phyloP scores from a whole-genome alignment of 306 rosid species.

The Medicago truncatula region DNA sequence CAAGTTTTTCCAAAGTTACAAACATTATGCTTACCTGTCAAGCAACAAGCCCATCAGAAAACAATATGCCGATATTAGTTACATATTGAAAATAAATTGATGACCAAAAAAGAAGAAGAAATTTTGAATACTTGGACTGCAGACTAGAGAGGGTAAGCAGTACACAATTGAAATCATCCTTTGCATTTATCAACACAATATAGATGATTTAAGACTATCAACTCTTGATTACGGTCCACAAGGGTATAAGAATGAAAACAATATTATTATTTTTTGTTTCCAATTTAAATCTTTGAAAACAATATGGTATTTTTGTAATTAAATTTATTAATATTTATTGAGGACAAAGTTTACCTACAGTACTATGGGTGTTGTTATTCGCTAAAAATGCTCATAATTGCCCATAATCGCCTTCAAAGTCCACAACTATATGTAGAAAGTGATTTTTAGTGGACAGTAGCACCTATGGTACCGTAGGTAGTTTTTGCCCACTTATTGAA shows the following conservation, averaged over 20 bases:
- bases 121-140: conserved; percentile 13
- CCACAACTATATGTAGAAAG: not conserved
- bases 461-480: conserved; percentile 1
- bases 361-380: conserved; percentile 3
- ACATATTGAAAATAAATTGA: conserved; percentile 5
- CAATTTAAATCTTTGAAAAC: conserved; percentile 9
- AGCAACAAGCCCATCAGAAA: conserved; percentile 42
- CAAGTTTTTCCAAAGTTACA: conserved; percentile 87
- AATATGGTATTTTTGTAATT: not conserved
- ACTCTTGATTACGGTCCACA: conserved; percentile 21
- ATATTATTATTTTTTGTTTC: not conserved
- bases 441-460: not conserved
- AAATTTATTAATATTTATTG: not conserved
- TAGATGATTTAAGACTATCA: conserved; percentile 19
- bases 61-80: conserved; percentile 25
- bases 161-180: conserved; percentile 15
- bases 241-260: conserved; percentile 22
- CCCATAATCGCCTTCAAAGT: not conserved
- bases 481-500: not conserved
- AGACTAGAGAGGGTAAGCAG: conserved; percentile 23
- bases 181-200: not conserved
- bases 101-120: not conserved
- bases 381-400: not conserved
- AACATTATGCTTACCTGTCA: conserved; percentile 95
- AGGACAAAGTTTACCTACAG: not conserved